Conservation (phyloP, 306 rosid genomes). For the Acacia melanoxylon region DNA sequence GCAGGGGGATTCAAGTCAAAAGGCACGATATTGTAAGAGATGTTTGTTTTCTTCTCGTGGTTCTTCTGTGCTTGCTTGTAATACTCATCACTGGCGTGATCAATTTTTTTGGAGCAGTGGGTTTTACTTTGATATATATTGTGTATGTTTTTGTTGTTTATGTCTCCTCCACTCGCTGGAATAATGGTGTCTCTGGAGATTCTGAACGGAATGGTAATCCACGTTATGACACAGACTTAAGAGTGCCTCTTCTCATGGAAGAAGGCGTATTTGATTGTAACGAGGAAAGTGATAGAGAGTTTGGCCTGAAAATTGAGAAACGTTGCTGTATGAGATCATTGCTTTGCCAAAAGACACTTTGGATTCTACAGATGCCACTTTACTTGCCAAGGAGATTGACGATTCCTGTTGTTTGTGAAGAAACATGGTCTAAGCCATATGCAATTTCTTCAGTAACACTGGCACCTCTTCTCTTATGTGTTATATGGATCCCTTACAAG, state of each 20-base stretch:
- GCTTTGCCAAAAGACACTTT: conserved; percentile 7
- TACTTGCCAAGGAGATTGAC: conserved; percentile 41
- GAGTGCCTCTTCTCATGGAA: conserved; percentile 44
- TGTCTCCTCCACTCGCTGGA: conserved; percentile 30
- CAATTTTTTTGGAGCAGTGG: conserved; percentile 44
- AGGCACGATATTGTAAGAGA: conserved; percentile 44
- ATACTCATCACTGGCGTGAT: conserved; percentile 37
- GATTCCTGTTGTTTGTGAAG: conserved; percentile 40
- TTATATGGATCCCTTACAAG: conserved; percentile 27
- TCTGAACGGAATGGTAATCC: conserved; percentile 26
- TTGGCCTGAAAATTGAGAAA: conserved; percentile 14
- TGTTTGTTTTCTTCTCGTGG: conserved; percentile 38
- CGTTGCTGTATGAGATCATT: conserved; percentile 25
- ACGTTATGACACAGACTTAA: conserved; percentile 27
- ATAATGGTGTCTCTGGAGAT: conserved; percentile 20
- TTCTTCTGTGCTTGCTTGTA: conserved; percentile 30
- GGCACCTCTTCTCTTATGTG: conserved; percentile 38
- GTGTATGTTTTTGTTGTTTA: conserved; percentile 40
- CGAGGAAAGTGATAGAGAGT: conserved; percentile 28
- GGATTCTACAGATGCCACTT: conserved; percentile 39
- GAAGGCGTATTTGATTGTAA: conserved; percentile 27
- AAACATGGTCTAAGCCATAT: conserved; percentile 43
- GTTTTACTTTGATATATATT: conserved; percentile 37
- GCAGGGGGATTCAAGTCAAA: conserved; percentile 23
- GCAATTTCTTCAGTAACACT: conserved; percentile 39